phyloP scores from a whole-genome alignment of 2,329 filamentous ascomycete genomes.

The Onygenales sp. region DNA sequence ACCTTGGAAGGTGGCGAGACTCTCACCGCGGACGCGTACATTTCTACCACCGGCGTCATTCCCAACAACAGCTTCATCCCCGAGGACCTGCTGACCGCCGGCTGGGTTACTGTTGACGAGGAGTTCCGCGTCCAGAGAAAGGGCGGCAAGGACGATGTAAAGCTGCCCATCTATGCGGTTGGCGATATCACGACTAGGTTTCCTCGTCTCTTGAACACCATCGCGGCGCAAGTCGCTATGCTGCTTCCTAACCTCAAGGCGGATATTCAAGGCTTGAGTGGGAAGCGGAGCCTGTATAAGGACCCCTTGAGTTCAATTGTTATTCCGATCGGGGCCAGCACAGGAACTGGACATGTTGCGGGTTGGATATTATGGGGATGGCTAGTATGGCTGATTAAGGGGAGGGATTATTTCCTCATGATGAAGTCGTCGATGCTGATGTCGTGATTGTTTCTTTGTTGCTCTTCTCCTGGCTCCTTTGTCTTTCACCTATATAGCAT shows the following conservation, averaged over 20 bases:
- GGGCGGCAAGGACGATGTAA: neutral
- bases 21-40: slow-evolving; percentile 17
- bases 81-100: slow-evolving; percentile 8
- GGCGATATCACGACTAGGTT: slow-evolving; percentile 10
- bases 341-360: slow-evolving; percentile 10
- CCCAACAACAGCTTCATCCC: slow-evolving; percentile 16
- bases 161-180: slow-evolving; percentile 10
- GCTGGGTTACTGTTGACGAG: slow-evolving; percentile 14
- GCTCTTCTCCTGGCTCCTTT: neutral
- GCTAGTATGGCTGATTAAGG: slow-evolving; percentile 10
- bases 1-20: slow-evolving; percentile 7
- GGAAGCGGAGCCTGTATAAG: slow-evolving; percentile 7
- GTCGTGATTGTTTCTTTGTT: neutral
- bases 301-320: neutral
- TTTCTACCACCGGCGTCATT: slow-evolving; percentile 12
- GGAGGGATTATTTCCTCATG: slow-evolving; percentile 14
- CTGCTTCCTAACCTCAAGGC: slow-evolving; percentile 11
- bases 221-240: slow-evolving; percentile 5
- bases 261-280: slow-evolving; percentile 7
- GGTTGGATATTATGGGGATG: slow-evolving; percentile 8
- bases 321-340: slow-evolving; percentile 9
- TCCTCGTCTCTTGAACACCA: slow-evolving; percentile 3
- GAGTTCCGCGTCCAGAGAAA: slow-evolving; percentile 8
- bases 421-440: neutral
- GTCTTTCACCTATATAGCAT: neutral